phyloP scores from a whole-genome alignment of 768 basidiomycete genomes.

The Lactarius sanguifluus region DNA sequence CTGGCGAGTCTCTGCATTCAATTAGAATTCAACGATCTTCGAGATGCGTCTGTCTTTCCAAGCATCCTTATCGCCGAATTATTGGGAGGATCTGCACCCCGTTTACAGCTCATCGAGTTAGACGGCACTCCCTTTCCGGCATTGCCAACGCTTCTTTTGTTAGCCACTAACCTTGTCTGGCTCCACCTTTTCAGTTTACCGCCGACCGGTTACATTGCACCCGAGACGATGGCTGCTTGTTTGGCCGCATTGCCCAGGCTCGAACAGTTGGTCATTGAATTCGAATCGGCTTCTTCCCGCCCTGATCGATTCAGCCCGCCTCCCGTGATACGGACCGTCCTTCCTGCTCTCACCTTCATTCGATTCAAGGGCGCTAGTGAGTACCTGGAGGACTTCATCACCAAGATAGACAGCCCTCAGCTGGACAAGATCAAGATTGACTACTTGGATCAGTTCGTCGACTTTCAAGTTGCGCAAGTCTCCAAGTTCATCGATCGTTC shows the following conservation, averaged over 20 bases:
- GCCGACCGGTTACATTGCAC: neutral
- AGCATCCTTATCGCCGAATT: neutral
- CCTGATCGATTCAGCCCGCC: neutral
- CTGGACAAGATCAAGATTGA: neutral
- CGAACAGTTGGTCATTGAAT: neutral
- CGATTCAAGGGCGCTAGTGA: neutral
- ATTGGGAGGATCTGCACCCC: neutral
- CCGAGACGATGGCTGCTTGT: neutral
- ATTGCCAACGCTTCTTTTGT: neutral
- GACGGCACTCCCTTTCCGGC: neutral
- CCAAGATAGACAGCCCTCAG: neutral
- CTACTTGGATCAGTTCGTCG: neutral
- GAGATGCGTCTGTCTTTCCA: no score
- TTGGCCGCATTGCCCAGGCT: neutral
- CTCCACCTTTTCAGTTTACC: neutral
- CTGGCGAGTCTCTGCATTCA: neutral
- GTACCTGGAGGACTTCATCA: neutral
- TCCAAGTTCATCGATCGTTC: neutral
- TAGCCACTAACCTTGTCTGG: neutral
- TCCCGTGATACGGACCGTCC: neutral
- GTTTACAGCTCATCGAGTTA: neutral
- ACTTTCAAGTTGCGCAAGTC: neutral
- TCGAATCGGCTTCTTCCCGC: neutral
- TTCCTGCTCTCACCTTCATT: neutral
- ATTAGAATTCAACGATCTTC: rapidly evolving